phyloP scores from a whole-genome alignment of 2,329 filamentous ascomycete genomes.

The Lithohypha guttulata region DNA sequence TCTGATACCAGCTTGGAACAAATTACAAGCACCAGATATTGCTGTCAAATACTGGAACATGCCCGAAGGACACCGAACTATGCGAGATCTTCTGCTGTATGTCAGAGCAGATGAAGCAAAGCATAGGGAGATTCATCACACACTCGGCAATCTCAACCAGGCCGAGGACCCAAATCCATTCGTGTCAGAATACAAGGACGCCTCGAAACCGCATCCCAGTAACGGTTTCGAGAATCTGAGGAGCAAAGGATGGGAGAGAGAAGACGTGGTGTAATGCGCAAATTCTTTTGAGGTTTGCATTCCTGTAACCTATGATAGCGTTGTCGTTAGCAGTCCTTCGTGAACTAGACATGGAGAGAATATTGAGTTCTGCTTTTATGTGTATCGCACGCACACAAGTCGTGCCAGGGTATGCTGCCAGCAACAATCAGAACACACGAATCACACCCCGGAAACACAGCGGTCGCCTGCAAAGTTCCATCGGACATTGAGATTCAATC shows the following conservation, averaged over 20 bases:
- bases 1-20: conserved; percentile 70
- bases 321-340: too few species aligned
- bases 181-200: conserved; percentile 67
- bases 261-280: conserved; percentile 64
- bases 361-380: too few species aligned
- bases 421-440: too few species aligned
- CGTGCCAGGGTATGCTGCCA: too few species aligned
- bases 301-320: too few species aligned
- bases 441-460: too few species aligned
- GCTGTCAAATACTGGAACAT: conserved; percentile 90
- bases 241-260: conserved; percentile 68
- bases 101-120: conserved; percentile 83
- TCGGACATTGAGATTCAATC: too few species aligned
- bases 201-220: conserved; percentile 54
- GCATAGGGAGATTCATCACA: conserved; percentile 93
- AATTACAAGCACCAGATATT: conserved; percentile 73
- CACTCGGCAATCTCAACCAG: conserved; percentile 76
- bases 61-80: conserved; percentile 68
- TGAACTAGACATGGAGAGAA: too few species aligned
- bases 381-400: too few species aligned
- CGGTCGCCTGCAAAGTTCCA: too few species aligned
- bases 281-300: too few species aligned
- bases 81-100: conserved; percentile 80
- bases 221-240: conserved; percentile 56
- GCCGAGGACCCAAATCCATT: conserved; percentile 86